Evolutionary conservation across 2,329 filamentous ascomycete genomes (phyloP).

Genomic region (Drechslerella dactyloides): DNA sequence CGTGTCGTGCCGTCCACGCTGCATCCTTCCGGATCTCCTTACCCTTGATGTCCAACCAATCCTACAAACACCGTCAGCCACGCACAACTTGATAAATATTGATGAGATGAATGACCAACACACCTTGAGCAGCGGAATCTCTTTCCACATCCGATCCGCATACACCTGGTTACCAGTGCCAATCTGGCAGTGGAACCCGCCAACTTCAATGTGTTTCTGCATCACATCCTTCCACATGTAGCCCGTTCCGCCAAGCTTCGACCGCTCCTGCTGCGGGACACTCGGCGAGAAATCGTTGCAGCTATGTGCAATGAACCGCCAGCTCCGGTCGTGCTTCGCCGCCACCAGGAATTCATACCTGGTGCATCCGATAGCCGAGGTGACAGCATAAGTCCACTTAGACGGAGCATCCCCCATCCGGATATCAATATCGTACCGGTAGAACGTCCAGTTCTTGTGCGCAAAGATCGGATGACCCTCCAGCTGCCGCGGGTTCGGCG

Average conservation of each 20-base stretch:
- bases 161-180: constrained; percentile 95
- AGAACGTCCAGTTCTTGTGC: constrained; percentile 94
- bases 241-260: constrained; percentile 83
- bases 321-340: constrained; percentile 84
- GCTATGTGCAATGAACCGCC: constrained; percentile 94
- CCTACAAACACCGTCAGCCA: constrained; percentile 58
- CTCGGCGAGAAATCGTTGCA: constrained; percentile 93
- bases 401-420: constrained; percentile 84
- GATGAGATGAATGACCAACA: constrained; percentile 21
- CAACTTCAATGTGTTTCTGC: constrained; percentile 94
- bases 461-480: constrained; percentile 80
- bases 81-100: neutral
- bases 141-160: constrained; percentile 93
- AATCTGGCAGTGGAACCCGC: constrained; percentile 92
- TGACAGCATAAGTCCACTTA: constrained; percentile 98
- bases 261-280: constrained; percentile 83
- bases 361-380: constrained; percentile 95
- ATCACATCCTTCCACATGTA: constrained; percentile 99
- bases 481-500: constrained; percentile 87
- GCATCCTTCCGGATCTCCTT: constrained; percentile 91
- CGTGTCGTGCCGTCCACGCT: constrained; percentile 89
- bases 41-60: constrained; percentile 91
- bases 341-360: constrained; percentile 96
- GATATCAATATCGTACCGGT: constrained; percentile 89
- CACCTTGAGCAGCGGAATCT: constrained; percentile 80